phyloP scores from a whole-genome alignment of 169 alveolate species.

The Plasmodium cynomolgi region DNA sequence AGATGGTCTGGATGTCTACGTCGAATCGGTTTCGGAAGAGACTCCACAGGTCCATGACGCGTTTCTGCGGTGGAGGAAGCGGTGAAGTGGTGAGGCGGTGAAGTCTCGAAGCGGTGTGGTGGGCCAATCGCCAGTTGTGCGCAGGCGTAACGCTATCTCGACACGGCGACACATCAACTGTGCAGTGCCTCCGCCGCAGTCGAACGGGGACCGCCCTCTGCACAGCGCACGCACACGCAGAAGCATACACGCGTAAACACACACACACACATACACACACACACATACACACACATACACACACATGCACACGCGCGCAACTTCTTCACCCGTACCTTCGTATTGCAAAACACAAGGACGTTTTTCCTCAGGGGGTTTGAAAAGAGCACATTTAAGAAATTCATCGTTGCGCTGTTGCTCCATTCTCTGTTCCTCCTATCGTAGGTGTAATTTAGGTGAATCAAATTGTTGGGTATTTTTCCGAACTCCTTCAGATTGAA shows the following conservation, averaged over 20 bases:
- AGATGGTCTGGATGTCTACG: constrained; percentile 58
- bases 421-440: constrained; percentile 14
- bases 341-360: constrained; percentile 58
- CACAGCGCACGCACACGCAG: not conserved
- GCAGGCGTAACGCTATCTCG: too few species aligned
- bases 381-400: constrained; percentile 29
- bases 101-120: not conserved
- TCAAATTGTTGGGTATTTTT: constrained; percentile 27
- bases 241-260: too few species aligned
- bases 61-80: constrained; percentile 9
- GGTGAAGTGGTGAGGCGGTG: not conserved
- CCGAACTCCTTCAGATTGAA: constrained; percentile 15
- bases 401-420: constrained; percentile 39
- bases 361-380: constrained; percentile 50
- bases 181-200: too few species aligned
- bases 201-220: too few species aligned
- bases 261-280: too few species aligned
- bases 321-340: constrained; percentile 9
- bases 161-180: too few species aligned
- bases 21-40: constrained; percentile 52
- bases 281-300: not conserved
- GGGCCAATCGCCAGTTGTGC: too few species aligned
- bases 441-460: constrained; percentile 48
- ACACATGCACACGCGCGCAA: not conserved
- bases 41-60: constrained; percentile 54